Percentiles rank a stretch among this genome's conserved stretches.
These are phyloP conservation scores for Phytophthora pseudosyringae DNA, from an alignment of 352 stramenopile species.

Conservation along the genomic window DNA sequence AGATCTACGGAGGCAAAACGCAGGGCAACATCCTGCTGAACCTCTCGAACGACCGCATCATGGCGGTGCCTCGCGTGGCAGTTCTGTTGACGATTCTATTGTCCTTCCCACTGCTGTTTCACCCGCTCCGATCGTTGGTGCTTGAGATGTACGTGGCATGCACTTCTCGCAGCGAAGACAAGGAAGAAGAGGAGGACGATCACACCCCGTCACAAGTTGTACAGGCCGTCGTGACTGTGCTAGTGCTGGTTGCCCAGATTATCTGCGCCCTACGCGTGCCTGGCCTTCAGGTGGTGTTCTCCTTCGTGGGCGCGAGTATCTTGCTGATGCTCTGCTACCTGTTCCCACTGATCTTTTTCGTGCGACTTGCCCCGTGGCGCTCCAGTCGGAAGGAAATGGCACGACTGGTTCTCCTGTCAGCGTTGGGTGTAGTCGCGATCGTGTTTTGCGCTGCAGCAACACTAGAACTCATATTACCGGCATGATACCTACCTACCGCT, in stretches of 20 bases:
- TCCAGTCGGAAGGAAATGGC: conserved; percentile 26
- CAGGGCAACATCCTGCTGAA: conserved; percentile 85
- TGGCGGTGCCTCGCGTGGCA: conserved; percentile 68
- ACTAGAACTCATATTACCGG: conserved; percentile 41
- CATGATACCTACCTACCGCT: conserved; percentile 3
- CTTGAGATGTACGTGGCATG: conserved; percentile 57
- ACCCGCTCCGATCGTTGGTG: conserved; percentile 70
- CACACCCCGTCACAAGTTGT: conserved; percentile 25
- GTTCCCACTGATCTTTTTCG: conserved; percentile 69
- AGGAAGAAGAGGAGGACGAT: conserved; percentile 7
- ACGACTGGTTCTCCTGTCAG: conserved; percentile 38
- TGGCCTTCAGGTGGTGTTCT: conserved; percentile 77
- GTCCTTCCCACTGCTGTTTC: conserved; percentile 79
- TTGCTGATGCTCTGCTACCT: conserved; percentile 78
- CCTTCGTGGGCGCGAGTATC: conserved; percentile 77
- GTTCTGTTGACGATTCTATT: conserved; percentile 78
- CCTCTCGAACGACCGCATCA: conserved; percentile 72
- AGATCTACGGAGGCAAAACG: conserved; percentile 66
- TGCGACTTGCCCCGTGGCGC: conserved; percentile 53
- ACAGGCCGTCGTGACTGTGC: conserved; percentile 48
- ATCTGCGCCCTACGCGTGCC: conserved; percentile 60
- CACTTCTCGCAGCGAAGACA: conserved; percentile 7
- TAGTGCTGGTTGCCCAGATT: conserved; percentile 54
- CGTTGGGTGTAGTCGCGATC: conserved; percentile 46
- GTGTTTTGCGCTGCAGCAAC: conserved; percentile 70